Percentiles rank a stretch among this genome's conserved stretches.
These are phyloP conservation scores for Chalciporus pseudorubinellus DNA, from an alignment of 768 basidiomycete genomes.

Conservation along the genomic window DNA sequence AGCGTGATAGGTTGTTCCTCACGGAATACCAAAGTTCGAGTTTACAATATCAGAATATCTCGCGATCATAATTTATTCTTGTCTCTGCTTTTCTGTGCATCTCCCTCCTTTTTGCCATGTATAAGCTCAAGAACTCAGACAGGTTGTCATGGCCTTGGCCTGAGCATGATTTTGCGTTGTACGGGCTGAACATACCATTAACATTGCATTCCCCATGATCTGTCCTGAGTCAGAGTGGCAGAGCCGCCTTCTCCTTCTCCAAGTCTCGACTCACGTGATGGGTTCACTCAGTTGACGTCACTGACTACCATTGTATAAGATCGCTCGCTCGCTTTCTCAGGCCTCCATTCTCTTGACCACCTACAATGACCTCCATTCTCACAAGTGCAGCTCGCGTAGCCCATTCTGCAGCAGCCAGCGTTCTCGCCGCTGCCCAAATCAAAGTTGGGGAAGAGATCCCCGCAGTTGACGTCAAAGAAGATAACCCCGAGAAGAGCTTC, in stretches of 20 bases:
- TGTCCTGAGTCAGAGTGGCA: too few relatives aligned
- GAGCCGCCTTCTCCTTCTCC: too few relatives aligned
- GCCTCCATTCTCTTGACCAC: background rate
- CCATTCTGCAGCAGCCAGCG: conserved; percentile 50
- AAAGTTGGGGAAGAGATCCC: conserved; percentile 43
- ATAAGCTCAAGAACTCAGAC: background rate
- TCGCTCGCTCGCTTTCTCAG: background rate
- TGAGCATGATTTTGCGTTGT: background rate
- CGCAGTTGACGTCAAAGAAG: conserved; percentile 54
- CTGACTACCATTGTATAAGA: background rate
- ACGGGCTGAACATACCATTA: too few relatives aligned
- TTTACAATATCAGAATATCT: conserved; percentile 77
- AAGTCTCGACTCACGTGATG: background rate
- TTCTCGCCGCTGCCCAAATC: conserved; percentile 49
- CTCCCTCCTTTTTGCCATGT: background rate
- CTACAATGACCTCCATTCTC: conserved; percentile 48
- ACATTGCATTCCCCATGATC: too few relatives aligned
- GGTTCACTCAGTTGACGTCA: background rate
- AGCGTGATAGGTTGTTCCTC: conserved; percentile 71
- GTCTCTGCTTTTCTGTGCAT: background rate
- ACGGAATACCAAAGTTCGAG: conserved; percentile 76
- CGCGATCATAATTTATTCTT: conserved; percentile 54
- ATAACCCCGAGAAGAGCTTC: conserved; percentile 42
- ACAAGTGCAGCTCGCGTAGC: conserved; percentile 48
- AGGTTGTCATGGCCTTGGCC: background rate